Evolutionary conservation across 805 yeast genomes (phyloP).

Genomic region (Kockiozyma suomiensis): DNA sequence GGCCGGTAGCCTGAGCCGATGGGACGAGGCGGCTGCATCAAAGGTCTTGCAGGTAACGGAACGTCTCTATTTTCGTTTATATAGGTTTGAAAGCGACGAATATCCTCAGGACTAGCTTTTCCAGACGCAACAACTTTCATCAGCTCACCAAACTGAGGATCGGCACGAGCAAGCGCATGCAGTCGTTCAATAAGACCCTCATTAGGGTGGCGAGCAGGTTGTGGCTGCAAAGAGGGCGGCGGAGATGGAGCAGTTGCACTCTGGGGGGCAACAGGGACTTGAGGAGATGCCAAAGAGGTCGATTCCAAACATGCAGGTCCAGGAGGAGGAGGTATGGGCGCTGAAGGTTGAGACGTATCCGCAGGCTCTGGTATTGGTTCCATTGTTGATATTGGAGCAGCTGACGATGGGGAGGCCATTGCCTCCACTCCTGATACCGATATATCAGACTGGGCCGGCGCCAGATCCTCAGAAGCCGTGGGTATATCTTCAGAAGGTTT

Average conservation of each 20-base stretch:
- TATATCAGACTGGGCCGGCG: neutral
- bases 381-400: slow-evolving; percentile 12
- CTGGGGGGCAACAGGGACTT: neutral
- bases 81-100: slow-evolving; percentile 75
- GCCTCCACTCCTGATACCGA: too few species aligned
- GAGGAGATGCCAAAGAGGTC: neutral
- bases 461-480: slow-evolving; percentile 11
- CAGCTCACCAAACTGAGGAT: slow-evolving; percentile 63
- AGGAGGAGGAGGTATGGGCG: neutral
- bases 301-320: neutral
- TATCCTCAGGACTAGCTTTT: slow-evolving; percentile 68
- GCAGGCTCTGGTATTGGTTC: neutral
- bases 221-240: neutral
- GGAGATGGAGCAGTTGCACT: neutral
- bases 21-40: neutral
- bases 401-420: too few species aligned
- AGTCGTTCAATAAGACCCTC: slow-evolving; percentile 72
- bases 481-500: neutral
- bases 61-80: slow-evolving; percentile 52
- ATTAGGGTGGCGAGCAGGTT: slow-evolving; percentile 14
- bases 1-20: neutral
- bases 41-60: neutral
- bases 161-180: slow-evolving; percentile 77
- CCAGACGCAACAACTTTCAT: slow-evolving; percentile 90
- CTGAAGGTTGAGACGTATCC: neutral